A percentile compares a stretch with the other conserved stretches of the same genome.
Evolutionary conservation across 768 basidiomycete genomes (phyloP).

Genomic region (Agrocybe pediades): DNA sequence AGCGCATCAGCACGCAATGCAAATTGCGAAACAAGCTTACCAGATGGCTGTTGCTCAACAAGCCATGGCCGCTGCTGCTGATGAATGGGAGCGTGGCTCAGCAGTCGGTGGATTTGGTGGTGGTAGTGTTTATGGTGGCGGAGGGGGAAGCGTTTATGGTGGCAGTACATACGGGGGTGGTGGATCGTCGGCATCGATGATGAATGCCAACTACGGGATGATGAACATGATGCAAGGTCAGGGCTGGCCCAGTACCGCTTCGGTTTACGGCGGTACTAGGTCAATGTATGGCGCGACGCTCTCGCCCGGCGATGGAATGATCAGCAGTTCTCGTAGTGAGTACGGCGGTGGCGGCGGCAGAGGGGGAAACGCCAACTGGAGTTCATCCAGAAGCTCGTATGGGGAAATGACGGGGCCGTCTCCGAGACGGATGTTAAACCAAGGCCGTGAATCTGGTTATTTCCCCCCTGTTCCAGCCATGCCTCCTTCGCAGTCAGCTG

Average conservation of each 20-base stretch:
- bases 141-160: conserved; percentile 26
- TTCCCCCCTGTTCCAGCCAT: conserved; percentile 44
- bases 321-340: conserved; percentile 58
- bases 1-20: conserved; percentile 88
- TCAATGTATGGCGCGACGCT: conserved; percentile 53
- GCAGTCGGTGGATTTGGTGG: conserved; percentile 44
- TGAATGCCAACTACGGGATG: conserved; percentile 35
- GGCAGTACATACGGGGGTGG: conserved; percentile 11
- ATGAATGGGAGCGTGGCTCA: conserved; percentile 88
- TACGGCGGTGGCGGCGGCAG: conserved; percentile 53
- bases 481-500: conserved; percentile 26
- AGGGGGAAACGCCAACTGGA: conserved; percentile 49
- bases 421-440: conserved; percentile 13
- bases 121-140: conserved; percentile 48
- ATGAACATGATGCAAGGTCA: conserved; percentile 43
- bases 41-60: conserved; percentile 91
- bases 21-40: conserved; percentile 86
- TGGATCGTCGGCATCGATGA: conserved; percentile 22
- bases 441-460: conserved; percentile 39
- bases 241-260: conserved; percentile 44
- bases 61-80: conserved; percentile 85
- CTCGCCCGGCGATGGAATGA: conserved; percentile 31
- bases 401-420: conserved; percentile 45
- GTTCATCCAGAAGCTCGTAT: conserved; percentile 65
- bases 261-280: conserved; percentile 46